Base-by-base conservation (phyloP, 257 asterid species). In the Henckelia pumila region DNA sequence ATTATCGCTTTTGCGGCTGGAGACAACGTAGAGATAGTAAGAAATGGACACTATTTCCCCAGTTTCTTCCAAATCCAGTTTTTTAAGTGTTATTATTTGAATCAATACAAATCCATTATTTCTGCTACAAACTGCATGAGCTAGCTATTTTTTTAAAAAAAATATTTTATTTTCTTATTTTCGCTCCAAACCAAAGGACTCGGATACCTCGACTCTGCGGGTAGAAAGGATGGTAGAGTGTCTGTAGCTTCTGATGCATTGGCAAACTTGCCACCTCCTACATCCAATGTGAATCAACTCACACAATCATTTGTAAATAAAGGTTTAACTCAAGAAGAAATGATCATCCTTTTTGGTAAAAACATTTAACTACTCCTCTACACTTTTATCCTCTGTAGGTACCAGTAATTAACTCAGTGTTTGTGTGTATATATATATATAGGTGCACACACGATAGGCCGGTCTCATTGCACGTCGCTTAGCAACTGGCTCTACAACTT, bases 1-100 rank as follows among this genome's bases (percentile, higher is more conserved):
- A 92, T 87, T 61, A 64, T 89, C 0, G 95, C 98, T 1, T 92
- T 80, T 72, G 95, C 95, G 52, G 96, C 95, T 5, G 81, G 98
- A 64, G 95, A 92, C 53, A 84, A 95, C 52, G 66, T 89, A 22
- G 91, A 79, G 60, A 77, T 92, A 0, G 96, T 92, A 74, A 79
- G 80, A 16, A 50, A 5, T 3, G 55, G n/a, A n/a, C n/a, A n/a
- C n/a, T n/a, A n/a, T n/a, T n/a, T n/a, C n/a, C n/a, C n/a, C n/a
- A n/a, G n/a, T n/a, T n/a, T n/a, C n/a, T n/a, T n/a, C n/a, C n/a
- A n/a, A n/a, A n/a, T n/a, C n/a, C n/a, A n/a, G n/a, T n/a, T n/a
- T n/a, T n/a, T n/a, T n/a, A n/a, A n/a, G n/a, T n/a, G n/a, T n/a
- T n/a, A n/a, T n/a, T n/a, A n/a, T n/a, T n/a, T n/a, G n/a, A n/a